Conservation (phyloP, 129 eudicot genomes). For the Sambucus nigra region DNA sequence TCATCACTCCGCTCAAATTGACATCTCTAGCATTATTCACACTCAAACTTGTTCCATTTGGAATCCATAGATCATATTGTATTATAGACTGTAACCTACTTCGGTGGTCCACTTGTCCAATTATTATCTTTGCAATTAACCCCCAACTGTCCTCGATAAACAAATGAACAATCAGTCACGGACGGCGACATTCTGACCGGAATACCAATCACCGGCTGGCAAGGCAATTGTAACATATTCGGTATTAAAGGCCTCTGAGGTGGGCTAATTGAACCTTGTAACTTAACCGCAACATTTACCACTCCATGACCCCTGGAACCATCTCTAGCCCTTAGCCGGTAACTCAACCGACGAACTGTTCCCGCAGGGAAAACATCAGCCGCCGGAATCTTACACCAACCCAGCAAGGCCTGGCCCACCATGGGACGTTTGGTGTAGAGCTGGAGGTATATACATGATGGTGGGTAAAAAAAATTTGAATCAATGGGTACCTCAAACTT, state of each 20-base stretch:
- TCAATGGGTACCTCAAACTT: slow-evolving; percentile 39
- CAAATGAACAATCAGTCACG: slow-evolving; percentile 5
- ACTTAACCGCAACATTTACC: slow-evolving; percentile 35
- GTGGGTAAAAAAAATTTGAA: slow-evolving; percentile 12
- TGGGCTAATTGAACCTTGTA: slow-evolving; percentile 13
- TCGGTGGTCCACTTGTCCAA: neutral
- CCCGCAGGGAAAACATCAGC: slow-evolving; percentile 35
- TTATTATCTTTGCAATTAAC: neutral
- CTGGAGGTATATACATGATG: slow-evolving; percentile 33
- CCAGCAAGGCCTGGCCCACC: slow-evolving; percentile 30
- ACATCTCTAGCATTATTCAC: no score
- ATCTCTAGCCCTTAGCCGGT: slow-evolving; percentile 42
- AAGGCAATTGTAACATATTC: neutral
- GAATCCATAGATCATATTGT: no score
- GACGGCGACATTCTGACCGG: slow-evolving; percentile 22
- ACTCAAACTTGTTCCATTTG: no score
- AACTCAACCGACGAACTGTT: slow-evolving; percentile 35
- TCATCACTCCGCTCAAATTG: no score
- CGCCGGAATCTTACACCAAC: slow-evolving; percentile 55
- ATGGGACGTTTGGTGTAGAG: slow-evolving; percentile 32
- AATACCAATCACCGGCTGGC: slow-evolving; percentile 33
- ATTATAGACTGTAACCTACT: no score
- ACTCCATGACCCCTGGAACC: slow-evolving; percentile 58
- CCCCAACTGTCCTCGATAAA: neutral
- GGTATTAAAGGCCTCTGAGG: slow-evolving; percentile 2